Base-by-base conservation (phyloP, 352 stramenopile genomes). In the Globisporangium megalacanthum region DNA sequence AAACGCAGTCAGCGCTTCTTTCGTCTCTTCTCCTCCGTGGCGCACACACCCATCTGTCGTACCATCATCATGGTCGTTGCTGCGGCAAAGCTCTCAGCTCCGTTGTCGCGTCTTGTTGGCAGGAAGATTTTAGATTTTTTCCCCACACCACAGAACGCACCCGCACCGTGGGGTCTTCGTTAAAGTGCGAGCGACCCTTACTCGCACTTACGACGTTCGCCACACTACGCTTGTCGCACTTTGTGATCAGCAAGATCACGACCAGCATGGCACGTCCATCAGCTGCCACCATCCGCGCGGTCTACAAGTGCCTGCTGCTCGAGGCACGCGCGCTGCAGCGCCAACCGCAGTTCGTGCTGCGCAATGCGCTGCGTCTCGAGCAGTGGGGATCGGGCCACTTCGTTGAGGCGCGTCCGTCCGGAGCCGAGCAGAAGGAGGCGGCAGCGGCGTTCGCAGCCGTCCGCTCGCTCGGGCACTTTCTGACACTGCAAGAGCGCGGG, bases 271-370 rank as follows among this genome's bases (percentile, higher is more conserved):
- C 69, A 31, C 73, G 72, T 46, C 37, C 70, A 3, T 52, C 74
- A 46, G 35, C 35, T 13, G 35, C 35, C 35, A 78, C 70, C 4
- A 54, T 84, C 48, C 67, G 65, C 17, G 70, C 77, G 31, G 82
- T 89, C 56, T 92, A 90, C 66, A 73, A 78, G 31, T 86, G 73
- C 62, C 62, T 92, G 53, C 73, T 92, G 56, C 69, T 68, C 20
- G 80, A 92, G 54, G 75, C 74, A 15, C 60, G 51, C 10, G 71
- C 81, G 48, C 69, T 92, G 39, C 64, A 81, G 60, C 57, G 66
- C 49, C 82, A 63, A 41, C 79, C 79, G 51, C 70, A 88, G 59
- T 90, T 88, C 56, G 73, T 70, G 6, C 50, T 89, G 17, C 83
- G 83, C 31, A 72, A 75, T 2, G 54, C 75, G n/a, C 47, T 90